Percentiles rank a stretch among this genome's conserved stretches.
Conservation (phyloP, 2,329 filamentous ascomycete species). For the Colletotrichum shisoi region DNA sequence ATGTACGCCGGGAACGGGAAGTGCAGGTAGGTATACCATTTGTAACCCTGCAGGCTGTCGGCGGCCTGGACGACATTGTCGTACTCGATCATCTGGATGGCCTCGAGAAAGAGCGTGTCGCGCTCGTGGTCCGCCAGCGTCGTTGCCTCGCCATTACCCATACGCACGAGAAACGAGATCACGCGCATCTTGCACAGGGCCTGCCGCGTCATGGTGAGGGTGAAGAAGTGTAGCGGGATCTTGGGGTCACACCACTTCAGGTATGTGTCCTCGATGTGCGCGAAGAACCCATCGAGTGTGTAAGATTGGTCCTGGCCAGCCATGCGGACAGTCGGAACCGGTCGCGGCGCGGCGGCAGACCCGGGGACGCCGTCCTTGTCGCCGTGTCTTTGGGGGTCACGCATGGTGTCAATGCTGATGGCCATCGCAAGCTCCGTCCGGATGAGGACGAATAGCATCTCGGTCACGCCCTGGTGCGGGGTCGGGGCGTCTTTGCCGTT, state of each 20-base stretch:
- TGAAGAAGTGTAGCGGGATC: slow-evolving; percentile 67
- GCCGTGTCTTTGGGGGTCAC: slow-evolving; percentile 45
- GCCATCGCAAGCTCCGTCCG: slow-evolving; percentile 66
- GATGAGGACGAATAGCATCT: slow-evolving; percentile 67
- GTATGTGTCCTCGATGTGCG: slow-evolving; percentile 65
- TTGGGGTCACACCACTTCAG: slow-evolving; percentile 65
- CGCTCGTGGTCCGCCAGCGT: slow-evolving; percentile 57
- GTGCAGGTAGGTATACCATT: slow-evolving; percentile 67
- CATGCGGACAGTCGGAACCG: slow-evolving; percentile 53
- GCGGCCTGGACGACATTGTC: slow-evolving; percentile 64
- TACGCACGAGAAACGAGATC: slow-evolving; percentile 61
- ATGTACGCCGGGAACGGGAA: slow-evolving; percentile 70
- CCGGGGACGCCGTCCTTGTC: slow-evolving; percentile 44
- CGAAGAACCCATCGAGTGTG: slow-evolving; percentile 62
- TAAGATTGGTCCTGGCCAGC: slow-evolving; percentile 59
- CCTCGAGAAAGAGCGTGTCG: slow-evolving; percentile 62
- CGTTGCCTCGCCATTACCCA: slow-evolving; percentile 51
- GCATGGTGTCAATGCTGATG: slow-evolving; percentile 57
- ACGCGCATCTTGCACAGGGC: slow-evolving; percentile 66
- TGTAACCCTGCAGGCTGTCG: slow-evolving; percentile 60
- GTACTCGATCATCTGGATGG: slow-evolving; percentile 66
- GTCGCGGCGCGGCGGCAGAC: slow-evolving; percentile 43
- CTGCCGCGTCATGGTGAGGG: slow-evolving; percentile 64
- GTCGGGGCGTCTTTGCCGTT: slow-evolving; percentile 64
- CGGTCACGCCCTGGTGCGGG: slow-evolving; percentile 61